Evolutionary conservation across 2,329 filamentous ascomycete species (phyloP).

Genomic region (Sporothrix inflata): DNA sequence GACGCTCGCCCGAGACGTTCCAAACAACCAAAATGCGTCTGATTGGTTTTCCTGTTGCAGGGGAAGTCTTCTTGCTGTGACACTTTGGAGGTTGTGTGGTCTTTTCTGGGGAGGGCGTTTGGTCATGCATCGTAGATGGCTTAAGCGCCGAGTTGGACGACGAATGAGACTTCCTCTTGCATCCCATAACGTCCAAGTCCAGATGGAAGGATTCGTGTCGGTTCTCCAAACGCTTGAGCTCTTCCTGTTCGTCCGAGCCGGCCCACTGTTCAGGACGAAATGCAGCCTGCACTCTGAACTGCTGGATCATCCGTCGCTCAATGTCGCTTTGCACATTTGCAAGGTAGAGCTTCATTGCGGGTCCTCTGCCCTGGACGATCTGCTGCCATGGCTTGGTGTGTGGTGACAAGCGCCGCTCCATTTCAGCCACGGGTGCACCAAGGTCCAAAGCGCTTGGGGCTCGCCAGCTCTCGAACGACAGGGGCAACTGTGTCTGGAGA

Average conservation of each 20-base stretch:
- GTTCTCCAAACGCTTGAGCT: not conserved
- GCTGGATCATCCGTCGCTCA: not conserved
- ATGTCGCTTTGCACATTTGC: not conserved
- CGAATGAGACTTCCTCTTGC: not conserved
- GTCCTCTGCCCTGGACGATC: not conserved
- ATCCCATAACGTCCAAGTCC: not conserved
- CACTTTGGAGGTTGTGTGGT: not conserved
- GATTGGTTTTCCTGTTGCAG: not conserved
- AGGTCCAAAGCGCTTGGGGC: not conserved
- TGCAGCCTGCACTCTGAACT: not conserved
- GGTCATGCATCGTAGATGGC: not conserved
- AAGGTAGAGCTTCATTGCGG: not conserved
- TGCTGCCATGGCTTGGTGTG: not conserved
- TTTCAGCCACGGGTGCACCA: not conserved
- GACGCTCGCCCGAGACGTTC: not conserved
- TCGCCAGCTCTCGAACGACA: not conserved
- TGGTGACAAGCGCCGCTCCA: not conserved
- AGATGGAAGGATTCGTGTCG: not conserved
- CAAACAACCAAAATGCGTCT: not conserved
- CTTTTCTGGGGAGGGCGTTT: not conserved
- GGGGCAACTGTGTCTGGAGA: not conserved
- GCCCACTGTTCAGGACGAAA: not conserved
- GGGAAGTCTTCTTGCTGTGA: not conserved
- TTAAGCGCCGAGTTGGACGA: not conserved
- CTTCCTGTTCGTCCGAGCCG: not conserved